Percentiles rank a stretch among this genome's conserved stretches.
These are phyloP conservation scores for Suillus subalutaceus DNA, from an alignment of 768 basidiomycete species.

Conservation along the genomic window DNA sequence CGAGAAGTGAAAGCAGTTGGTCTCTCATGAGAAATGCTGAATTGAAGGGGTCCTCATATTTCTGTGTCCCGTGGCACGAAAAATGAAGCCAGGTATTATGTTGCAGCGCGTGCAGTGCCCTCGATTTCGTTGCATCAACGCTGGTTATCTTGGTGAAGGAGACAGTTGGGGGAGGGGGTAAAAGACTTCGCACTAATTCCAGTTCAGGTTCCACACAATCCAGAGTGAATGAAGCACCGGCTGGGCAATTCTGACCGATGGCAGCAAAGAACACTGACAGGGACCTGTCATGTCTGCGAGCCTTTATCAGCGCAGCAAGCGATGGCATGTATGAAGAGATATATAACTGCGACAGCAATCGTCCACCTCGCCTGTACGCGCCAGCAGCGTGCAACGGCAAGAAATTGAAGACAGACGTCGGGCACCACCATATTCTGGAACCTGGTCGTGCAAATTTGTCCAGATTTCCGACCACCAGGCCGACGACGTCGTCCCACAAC, in stretches of 20 bases:
- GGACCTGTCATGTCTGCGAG: constrained; percentile 5
- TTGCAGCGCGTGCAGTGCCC: neutral
- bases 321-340: constrained; percentile 18
- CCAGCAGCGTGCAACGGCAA: constrained; percentile 19
- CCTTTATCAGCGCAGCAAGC: constrained; percentile 11
- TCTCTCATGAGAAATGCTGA: constrained; percentile 10
- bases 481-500: neutral
- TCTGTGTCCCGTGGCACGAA: constrained; percentile 21
- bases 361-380: neutral
- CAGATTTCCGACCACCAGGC: neutral
- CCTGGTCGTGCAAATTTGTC: neutral
- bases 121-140: neutral
- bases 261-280: neutral
- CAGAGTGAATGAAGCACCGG: neutral
- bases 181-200: neutral
- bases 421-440: constrained; percentile 15
- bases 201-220: neutral
- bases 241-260: constrained; percentile 7
- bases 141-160: constrained; percentile 5
- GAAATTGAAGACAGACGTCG: constrained; percentile 10
- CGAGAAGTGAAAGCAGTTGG: constrained; percentile 7
- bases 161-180: neutral
- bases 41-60: constrained; percentile 14
- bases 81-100: constrained; percentile 20
- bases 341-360: neutral